These are phyloP conservation scores for Talaromyces sp. DNA, from an alignment of 2,329 filamentous ascomycete genomes.

Conservation along the genomic window DNA sequence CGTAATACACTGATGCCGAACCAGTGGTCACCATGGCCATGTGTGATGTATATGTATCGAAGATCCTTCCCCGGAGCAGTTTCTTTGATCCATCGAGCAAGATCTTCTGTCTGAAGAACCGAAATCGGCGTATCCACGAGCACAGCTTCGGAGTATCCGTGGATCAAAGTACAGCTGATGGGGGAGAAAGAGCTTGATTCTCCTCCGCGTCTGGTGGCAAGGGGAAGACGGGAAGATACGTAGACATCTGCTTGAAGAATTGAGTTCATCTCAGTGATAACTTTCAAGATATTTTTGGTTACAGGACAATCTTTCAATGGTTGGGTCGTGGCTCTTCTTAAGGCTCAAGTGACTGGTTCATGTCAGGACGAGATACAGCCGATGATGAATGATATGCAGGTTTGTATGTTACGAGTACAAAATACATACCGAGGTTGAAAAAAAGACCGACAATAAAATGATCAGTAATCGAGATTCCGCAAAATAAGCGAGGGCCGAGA, in stretches of 20 bases:
- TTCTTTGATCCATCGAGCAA: constrained; percentile 10
- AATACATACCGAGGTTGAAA: too few relatives aligned
- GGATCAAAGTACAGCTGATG: neutral
- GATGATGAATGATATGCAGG: too few relatives aligned
- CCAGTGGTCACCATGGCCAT: constrained; percentile 41
- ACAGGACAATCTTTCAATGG: too few relatives aligned
- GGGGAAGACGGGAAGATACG: neutral
- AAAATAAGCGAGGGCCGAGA: too few relatives aligned
- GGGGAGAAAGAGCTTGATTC: neutral
- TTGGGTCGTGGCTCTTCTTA: too few relatives aligned
- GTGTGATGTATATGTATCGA: constrained; percentile 36
- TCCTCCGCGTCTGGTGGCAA: neutral
- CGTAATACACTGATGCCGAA: constrained; percentile 27
- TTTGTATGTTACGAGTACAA: too few relatives aligned
- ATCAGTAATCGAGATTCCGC: too few relatives aligned
- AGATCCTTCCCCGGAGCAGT: constrained; percentile 24
- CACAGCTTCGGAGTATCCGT: neutral
- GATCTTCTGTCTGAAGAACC: neutral
- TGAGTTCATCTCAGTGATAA: neutral
- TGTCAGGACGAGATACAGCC: too few relatives aligned
- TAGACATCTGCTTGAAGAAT: neutral
- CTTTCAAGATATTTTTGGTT: too few relatives aligned
- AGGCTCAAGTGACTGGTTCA: too few relatives aligned
- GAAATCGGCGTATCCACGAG: neutral
- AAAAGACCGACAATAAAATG: too few relatives aligned